Base-by-base conservation (phyloP, 768 basidiomycete genomes). In the Heimioporus sp. region DNA sequence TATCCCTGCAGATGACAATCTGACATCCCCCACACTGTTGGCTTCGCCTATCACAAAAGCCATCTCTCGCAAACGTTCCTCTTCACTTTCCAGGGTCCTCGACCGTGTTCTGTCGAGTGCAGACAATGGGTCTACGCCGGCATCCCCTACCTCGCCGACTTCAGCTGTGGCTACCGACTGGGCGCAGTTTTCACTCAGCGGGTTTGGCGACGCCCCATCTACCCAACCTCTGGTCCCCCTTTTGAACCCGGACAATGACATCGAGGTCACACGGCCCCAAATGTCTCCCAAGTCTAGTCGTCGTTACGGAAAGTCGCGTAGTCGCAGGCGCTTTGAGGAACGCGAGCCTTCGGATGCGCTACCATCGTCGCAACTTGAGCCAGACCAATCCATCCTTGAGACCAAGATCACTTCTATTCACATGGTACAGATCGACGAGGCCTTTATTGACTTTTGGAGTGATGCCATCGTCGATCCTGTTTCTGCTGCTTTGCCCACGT, bases 381-480 rank as follows among this genome's bases (percentile, higher is more conserved):
- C 20, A 5, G 62, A 54, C 31, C 6, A 50, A 4, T 43, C 51
- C 38, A 46, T 66, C 19, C 4, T 68, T 54, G 71, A 76, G 19
- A 75, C 76, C 0, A 65, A 69, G 10, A 66, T 85, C 11, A 69
- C 74, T 13, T 67, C 67, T 2, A 59, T 68, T 9, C 59, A 60
- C 10, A 56, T 80, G 34, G 69, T 83, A n/a, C 77, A 82, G 53
- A 62, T 92, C 11, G 90, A 92, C 60, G 89, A 91, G 60, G 87
- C 88, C 1, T 91, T 92, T 65, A 70, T 90, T 48, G 89, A 92
- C 65, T 90, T 90, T 63, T 91, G 88, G 87, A 79, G 76, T 46
- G 89, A 92, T 60, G 79, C 87, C 2, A 63, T 90, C 31, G 70
- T 84, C 15, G 89, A 92, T 60, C 81, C 86, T 16, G 77, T 89